A percentile compares a stretch with the other conserved stretches of the same genome.
These are phyloP conservation scores for Hygrophorus russula DNA, from an alignment of 768 basidiomycete species.

Conservation along the genomic window DNA sequence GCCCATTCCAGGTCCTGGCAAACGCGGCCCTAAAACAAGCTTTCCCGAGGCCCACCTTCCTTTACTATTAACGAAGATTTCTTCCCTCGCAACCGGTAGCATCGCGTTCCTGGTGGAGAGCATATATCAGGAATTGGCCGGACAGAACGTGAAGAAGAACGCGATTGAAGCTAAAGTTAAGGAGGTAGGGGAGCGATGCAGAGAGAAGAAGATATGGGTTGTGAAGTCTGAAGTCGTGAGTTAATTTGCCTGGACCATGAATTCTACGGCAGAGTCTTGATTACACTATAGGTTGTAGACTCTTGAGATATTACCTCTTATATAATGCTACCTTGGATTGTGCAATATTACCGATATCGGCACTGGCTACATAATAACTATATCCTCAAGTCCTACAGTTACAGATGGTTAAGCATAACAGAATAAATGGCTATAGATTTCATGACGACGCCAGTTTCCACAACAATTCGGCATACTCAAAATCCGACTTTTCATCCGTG, in stretches of 20 bases:
- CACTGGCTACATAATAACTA: too few species aligned
- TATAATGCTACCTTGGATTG: too few species aligned
- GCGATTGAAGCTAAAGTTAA: conserved; percentile 73
- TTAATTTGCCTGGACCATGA: not conserved
- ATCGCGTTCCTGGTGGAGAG: conserved; percentile 61
- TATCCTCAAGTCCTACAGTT: too few species aligned
- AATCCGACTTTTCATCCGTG: conserved; percentile 19
- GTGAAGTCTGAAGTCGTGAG: conserved; percentile 31
- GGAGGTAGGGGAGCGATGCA: conserved; percentile 68
- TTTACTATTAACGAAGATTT: conserved; percentile 52
- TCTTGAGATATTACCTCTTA: too few species aligned
- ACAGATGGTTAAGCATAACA: too few species aligned
- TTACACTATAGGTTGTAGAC: too few species aligned
- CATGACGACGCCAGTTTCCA: conserved; percentile 37
- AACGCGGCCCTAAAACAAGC: conserved; percentile 34
- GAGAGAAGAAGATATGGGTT: conserved; percentile 64
- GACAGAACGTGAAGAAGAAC: conserved; percentile 72
- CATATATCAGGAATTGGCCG: conserved; percentile 57
- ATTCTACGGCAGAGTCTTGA: too few species aligned
- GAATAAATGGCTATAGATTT: conserved; percentile 7
- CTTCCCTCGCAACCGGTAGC: conserved; percentile 46
- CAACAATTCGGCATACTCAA: conserved; percentile 27
- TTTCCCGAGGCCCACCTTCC: conserved; percentile 64
- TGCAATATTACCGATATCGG: too few species aligned
- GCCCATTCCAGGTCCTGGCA: conserved; percentile 18